Evolutionary conservation across 176 grass and related monocot species (phyloP).

Genomic region (Poa annua): DNA sequence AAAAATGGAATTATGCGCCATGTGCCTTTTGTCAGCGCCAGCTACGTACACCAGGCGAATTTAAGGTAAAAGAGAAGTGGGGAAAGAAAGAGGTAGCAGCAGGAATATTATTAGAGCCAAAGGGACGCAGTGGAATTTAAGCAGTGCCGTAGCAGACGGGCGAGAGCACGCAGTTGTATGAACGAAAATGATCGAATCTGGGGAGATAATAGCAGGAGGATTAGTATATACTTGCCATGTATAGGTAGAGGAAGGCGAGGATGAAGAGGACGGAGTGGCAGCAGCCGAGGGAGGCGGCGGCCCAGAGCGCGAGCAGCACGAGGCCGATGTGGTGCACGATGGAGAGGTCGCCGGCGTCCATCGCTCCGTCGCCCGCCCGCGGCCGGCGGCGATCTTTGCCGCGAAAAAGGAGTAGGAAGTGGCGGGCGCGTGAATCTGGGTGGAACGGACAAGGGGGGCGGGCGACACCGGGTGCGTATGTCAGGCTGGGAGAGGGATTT

Average conservation of each 20-base stretch:
- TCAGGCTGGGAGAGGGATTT: background rate
- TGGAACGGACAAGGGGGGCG: background rate
- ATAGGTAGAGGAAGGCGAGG: conserved; percentile 83
- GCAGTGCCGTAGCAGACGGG: background rate
- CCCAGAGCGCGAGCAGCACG: conserved; percentile 67
- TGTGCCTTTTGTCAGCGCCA: conserved; percentile 2
- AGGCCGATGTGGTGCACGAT: conserved; percentile 76
- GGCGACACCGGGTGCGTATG: background rate
- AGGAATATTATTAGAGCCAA: background rate
- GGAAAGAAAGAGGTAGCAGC: background rate
- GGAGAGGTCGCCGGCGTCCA: conserved; percentile 76
- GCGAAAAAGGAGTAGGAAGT: conserved; percentile 25
- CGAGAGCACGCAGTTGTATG: background rate
- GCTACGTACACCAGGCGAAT: conserved; percentile 10
- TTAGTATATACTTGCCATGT: conserved; percentile 53
- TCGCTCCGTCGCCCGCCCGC: background rate
- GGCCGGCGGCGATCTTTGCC: conserved; percentile 6
- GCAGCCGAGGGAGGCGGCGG: conserved; percentile 54
- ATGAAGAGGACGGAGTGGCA: conserved; percentile 67
- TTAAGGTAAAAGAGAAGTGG: background rate
- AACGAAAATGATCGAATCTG: background rate
- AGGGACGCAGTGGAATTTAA: background rate
- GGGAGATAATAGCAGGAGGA: background rate
- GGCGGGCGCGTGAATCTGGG: conserved; percentile 36
- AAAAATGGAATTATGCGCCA: background rate